Evolutionary conservation across 2,329 filamentous ascomycete species (phyloP), one percentile per base, ranked within the genome.

Genomic region (Penicillium sp.): DNA sequence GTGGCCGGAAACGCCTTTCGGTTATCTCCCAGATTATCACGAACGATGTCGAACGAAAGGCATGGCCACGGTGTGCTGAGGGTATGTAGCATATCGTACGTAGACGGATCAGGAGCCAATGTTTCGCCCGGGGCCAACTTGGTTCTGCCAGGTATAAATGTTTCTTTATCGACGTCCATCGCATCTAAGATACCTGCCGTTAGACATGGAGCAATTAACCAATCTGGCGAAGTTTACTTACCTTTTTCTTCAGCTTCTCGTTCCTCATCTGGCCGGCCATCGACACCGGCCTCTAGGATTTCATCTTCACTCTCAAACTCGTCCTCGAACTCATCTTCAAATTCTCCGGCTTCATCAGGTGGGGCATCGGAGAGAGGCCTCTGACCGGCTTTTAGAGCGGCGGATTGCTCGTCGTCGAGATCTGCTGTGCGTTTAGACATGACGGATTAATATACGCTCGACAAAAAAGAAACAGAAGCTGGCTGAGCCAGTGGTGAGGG

Each of bases 51-150:
- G 74, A 97, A 96, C 1, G 93, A 97, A 16, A 99, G 83, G 71
- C 94, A 99, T 3, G 94, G 94, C 94, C 94, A 99, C 1, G 91
- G 91, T 7, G 92, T 92, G 73, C 89, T 94, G 62, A 99, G 83
- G 60, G 86, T 91, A 79, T 99, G 94, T 59, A 99, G 85, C 91
- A 99, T 95, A 72, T 97, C 89, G 78, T 99, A 99, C 5, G 93
- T 93, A n/a, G 89, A 90, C 58, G 90, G 81, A 74, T 99, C 94
- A 14, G 94, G 93, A 3, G 91, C 86, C 56, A 99, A 83, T 5
- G 91, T 92, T 79, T 97, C 91, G 65, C 91, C 93, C 12, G 91
- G 87, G 62, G 91, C 90, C 61, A 97, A 83, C 77, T 94, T 93
- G 73, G 91, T 91, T 67, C 94, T 85, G 62, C 94, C 94, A 63